phyloP scores from a whole-genome alignment of 345 rosid species.

The Lepidium africanum region DNA sequence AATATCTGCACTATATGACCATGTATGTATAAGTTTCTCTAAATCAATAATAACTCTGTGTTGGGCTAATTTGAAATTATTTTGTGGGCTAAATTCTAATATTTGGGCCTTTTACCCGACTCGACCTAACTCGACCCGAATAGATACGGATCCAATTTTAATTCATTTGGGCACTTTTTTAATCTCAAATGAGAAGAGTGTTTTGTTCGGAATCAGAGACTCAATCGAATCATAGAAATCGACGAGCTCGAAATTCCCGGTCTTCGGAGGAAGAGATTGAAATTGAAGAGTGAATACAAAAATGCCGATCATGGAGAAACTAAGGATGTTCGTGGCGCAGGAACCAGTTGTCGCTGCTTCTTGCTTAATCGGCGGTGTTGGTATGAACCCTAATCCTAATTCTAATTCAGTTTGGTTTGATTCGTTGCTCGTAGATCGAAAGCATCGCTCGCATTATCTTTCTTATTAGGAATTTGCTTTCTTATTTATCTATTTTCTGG shows the following conservation, averaged over 20 bases:
- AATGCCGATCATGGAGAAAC: constrained; percentile 84
- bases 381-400: constrained; percentile 32
- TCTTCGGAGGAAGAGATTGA: not conserved
- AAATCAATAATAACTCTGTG: too few relatives aligned
- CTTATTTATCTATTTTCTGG: not conserved
- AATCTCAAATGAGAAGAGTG: not conserved
- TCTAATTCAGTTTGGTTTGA: not conserved
- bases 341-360: constrained; percentile 93
- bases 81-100: not conserved
- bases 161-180: not conserved
- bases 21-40: too few relatives aligned
- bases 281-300: not conserved
- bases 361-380: constrained; percentile 78
- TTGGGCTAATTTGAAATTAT: too few relatives aligned
- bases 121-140: not conserved
- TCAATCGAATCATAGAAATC: not conserved
- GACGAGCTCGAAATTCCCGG: not conserved
- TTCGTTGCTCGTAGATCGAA: constrained; percentile 6
- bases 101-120: not conserved
- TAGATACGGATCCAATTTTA: not conserved
- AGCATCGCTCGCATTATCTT: not conserved
- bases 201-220: not conserved
- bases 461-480: not conserved
- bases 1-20: too few relatives aligned
- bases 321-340: constrained; percentile 78